Base-by-base conservation (phyloP, 225 moss, liverwort and hornwort genomes). In the Pseudisothecium myosuroides region DNA sequence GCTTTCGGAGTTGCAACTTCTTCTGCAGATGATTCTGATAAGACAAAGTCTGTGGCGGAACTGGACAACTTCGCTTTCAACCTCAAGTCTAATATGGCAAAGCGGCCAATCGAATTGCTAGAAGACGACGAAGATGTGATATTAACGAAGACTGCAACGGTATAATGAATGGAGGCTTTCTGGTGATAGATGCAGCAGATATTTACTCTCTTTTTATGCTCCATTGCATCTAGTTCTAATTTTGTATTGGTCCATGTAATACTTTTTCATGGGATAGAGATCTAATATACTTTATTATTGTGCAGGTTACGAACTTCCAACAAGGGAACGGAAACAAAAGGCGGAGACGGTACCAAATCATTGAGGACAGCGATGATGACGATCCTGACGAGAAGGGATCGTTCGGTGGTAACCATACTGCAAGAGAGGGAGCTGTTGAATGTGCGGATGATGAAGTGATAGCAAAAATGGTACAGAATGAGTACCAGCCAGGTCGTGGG, bases 321-420 rank as follows among this genome's bases (percentile, higher is more conserved):
- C 91, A 90, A 49, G 69, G 50, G 67, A 76, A 64, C 67, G 88
- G 88, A 66, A 91, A 68, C 78, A 94, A 94, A 76, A 88, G 78
- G 91, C 92, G 93, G 83, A 92, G 94, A 81, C 94, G 92, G 50
- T 89, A 91, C 52, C 93, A 92, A 65, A 89, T 91, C 58, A 88
- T 94, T 77, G 92, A 92, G 68, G 94, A 94, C 83, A 94, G 94
- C 86, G 97, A 96, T 61, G 98, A 98, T 55, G 98, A 98, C 75
- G 94, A 95, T 34, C 83, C 66, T 87, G 94, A 93, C 41, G 92
- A 90, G 80, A 92, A 90, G 71, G 91, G 34, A 78, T 82, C 89
- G 43, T 41, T 68, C 81, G 88, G 76, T 86, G 72, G 47, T 85
- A 47, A 91, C 80, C 55, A 64, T 65, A n/a, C 85, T 81, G 26